Evolutionary conservation across 192 early-diverging fungal genomes (phyloP).

Genomic region (Radiomyces spectabilis): DNA sequence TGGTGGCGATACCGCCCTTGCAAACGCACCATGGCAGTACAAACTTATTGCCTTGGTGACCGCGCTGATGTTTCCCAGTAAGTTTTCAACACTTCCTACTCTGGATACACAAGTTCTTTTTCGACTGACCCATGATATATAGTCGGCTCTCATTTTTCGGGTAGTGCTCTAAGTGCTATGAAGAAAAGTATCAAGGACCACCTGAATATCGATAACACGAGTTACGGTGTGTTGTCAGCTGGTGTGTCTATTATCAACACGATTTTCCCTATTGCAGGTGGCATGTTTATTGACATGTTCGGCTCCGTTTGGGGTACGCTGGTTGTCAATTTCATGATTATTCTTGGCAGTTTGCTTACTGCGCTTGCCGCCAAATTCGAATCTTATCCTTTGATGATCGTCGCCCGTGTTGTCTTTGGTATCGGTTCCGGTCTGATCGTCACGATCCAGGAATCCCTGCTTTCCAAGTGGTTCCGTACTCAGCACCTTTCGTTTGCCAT

Average conservation of each 20-base stretch:
- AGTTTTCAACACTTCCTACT: constrained; percentile 5
- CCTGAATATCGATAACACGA: constrained; percentile 45
- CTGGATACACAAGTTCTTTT: background rate
- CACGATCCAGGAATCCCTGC: constrained; percentile 70
- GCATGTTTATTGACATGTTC: constrained; percentile 55
- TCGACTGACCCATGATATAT: background rate
- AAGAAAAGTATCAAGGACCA: constrained; percentile 67
- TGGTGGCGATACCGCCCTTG: constrained; percentile 14
- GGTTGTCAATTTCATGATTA: constrained; percentile 46
- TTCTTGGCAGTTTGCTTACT: constrained; percentile 44
- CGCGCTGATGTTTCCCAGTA: constrained; percentile 54
- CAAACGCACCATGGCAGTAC: constrained; percentile 41
- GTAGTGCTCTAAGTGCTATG: constrained; percentile 60
- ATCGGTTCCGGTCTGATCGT: constrained; percentile 69
- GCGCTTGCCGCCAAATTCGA: constrained; percentile 39
- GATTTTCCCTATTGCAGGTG: constrained; percentile 45
- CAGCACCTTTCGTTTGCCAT: constrained; percentile 61
- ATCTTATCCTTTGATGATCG: constrained; percentile 46
- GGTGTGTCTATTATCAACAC: constrained; percentile 55
- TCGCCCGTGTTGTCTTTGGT: constrained; percentile 47
- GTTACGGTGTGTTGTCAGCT: constrained; percentile 57
- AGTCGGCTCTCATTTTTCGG: constrained; percentile 69
- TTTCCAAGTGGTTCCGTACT: constrained; percentile 69
- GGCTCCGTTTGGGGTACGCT: constrained; percentile 51
- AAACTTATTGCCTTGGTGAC: constrained; percentile 49